Evolutionary conservation across 2,329 filamentous ascomycete genomes (phyloP), one percentile per base, ranked within the genome.

Genomic region (Passalora sequoiae): DNA sequence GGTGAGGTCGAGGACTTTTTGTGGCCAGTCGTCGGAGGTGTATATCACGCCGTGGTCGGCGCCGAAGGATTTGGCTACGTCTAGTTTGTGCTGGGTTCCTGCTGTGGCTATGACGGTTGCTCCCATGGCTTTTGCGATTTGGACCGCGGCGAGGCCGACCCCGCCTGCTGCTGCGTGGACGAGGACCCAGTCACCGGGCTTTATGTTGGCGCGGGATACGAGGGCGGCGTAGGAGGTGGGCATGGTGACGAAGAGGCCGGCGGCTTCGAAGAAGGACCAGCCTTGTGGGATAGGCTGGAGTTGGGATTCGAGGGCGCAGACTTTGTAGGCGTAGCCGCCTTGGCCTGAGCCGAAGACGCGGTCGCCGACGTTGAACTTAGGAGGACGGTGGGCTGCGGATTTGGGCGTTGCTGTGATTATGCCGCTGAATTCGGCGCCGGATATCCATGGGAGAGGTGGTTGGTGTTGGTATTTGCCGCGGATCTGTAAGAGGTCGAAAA

Each of bases 401-500:
- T 46, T 42, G 0, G 88, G 89, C 0, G 78, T 74, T 36, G 83
- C 74, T 37, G 89, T 65, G 54, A 97, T 73, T 4, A 81, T 74
- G 52, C 91, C 91, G 17, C 86, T 80, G 69, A 96, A 97, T 64
- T 97, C 91, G 60, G 79, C 78, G 48, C 91, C 91, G 0, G 87
- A 80, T 38, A 91, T 70, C 89, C 89, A 95, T 22, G 89, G 89
- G 37, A 96, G 81, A 0, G 84, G 80, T 0, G 89, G 89, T 59
- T 96, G 89, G 63, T 87, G 77, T 63, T 97, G 91, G 69, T 97
- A 97, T 77, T 94, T 94, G 44, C 91, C 91, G 61, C 88, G 84
- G 61, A 96, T 88, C 63, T 97, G 91, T 42, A 97, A 80, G 45
- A 95, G 84, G 65, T 97, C 91, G 72, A 96, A 97, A 77, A 97